Percentiles rank a stretch among this genome's conserved stretches.
phyloP scores from a whole-genome alignment of 2,329 filamentous ascomycete genomes.

The Fusarium sambucinum region DNA sequence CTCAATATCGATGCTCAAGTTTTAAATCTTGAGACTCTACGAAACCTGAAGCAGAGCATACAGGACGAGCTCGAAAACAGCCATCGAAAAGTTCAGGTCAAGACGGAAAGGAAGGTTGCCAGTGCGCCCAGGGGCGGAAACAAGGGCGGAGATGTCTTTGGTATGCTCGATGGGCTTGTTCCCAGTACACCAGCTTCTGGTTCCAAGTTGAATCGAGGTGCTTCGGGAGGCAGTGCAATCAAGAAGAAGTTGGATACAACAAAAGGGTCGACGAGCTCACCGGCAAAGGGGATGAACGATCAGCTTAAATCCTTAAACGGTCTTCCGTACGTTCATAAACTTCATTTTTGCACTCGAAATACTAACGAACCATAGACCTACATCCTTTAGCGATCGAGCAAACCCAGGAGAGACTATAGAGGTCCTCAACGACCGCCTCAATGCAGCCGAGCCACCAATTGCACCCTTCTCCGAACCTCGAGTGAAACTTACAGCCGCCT shows the following conservation, averaged over 20 bases:
- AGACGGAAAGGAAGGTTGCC: slow-evolving; percentile 71
- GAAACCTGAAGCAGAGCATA: slow-evolving; percentile 86
- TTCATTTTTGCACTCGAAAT: too few relatives aligned
- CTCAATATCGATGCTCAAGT: slow-evolving; percentile 85
- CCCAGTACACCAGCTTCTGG: slow-evolving; percentile 69
- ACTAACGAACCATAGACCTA: slow-evolving; percentile 40
- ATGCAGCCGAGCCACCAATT: slow-evolving; percentile 74
- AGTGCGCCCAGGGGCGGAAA: slow-evolving; percentile 71
- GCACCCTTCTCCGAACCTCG: slow-evolving; percentile 80
- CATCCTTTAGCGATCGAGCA: slow-evolving; percentile 76
- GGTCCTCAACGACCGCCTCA: slow-evolving; percentile 81
- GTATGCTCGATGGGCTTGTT: slow-evolving; percentile 80
- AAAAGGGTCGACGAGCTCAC: slow-evolving; percentile 50
- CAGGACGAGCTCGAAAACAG: slow-evolving; percentile 86
- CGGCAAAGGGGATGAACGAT: slow-evolving; percentile 51
- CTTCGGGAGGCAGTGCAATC: slow-evolving; percentile 48
- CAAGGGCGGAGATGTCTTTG: slow-evolving; percentile 79
- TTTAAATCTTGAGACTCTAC: slow-evolving; percentile 74
- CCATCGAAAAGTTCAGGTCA: slow-evolving; percentile 72
- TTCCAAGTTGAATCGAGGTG: slow-evolving; percentile 57
- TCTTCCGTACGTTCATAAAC: slow-evolving; percentile 42
- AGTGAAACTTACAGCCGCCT: slow-evolving; percentile 86
- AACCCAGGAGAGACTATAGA: slow-evolving; percentile 88
- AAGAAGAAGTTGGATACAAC: slow-evolving; percentile 52
- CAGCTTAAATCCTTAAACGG: slow-evolving; percentile 52